These are phyloP conservation scores for Ceratocystis variospora DNA, from an alignment of 2,329 filamentous ascomycete species.

Conservation along the genomic window DNA sequence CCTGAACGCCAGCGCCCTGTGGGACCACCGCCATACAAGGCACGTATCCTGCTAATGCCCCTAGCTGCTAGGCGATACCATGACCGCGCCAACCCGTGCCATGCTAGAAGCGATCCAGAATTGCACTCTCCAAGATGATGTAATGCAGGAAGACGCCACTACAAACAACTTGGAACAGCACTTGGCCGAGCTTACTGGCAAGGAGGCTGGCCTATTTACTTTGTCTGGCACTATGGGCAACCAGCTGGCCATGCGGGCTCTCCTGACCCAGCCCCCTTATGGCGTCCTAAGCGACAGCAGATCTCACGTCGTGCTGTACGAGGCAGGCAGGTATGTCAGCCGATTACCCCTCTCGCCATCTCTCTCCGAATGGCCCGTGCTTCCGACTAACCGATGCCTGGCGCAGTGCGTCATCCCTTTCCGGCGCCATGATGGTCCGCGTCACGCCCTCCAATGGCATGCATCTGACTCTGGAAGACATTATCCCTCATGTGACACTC, in stretches of 20 bases:
- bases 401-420: slow-evolving; percentile 52
- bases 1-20: neutral
- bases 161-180: slow-evolving; percentile 64
- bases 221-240: slow-evolving; percentile 92
- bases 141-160: slow-evolving; percentile 65
- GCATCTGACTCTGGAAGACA: slow-evolving; percentile 64
- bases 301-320: slow-evolving; percentile 59
- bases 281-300: slow-evolving; percentile 65
- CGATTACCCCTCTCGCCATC: neutral
- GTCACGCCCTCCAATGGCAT: slow-evolving; percentile 56
- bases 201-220: slow-evolving; percentile 66
- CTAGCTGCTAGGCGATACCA: slow-evolving; percentile 33
- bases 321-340: slow-evolving; percentile 42
- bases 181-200: slow-evolving; percentile 58
- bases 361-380: too few relatives aligned
- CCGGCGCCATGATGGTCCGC: slow-evolving; percentile 54
- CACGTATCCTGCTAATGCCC: neutral
- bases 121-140: slow-evolving; percentile 69
- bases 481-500: slow-evolving; percentile 50
- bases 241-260: slow-evolving; percentile 65
- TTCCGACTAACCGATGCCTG: neutral
- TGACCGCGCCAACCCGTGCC: slow-evolving; percentile 60
- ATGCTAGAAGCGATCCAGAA: slow-evolving; percentile 71
- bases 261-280: slow-evolving; percentile 67
- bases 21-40: neutral